Evolutionary conservation across 768 basidiomycete species (phyloP).

Genomic region (Fistulinella prunicolor): DNA sequence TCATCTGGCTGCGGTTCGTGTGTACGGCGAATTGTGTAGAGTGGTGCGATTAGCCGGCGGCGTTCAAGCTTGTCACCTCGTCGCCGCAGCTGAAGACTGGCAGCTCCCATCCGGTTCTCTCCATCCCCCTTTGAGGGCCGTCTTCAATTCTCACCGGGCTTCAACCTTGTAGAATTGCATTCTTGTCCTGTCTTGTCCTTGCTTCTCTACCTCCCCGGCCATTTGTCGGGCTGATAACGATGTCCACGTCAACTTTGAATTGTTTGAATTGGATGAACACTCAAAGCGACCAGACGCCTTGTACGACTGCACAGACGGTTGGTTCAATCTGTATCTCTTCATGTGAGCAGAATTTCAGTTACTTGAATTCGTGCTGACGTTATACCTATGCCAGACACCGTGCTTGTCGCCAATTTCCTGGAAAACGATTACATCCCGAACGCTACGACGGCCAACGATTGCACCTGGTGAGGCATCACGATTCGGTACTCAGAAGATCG

Average conservation of each 20-base stretch:
- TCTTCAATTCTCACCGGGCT: too few relatives aligned
- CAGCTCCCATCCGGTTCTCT: too few relatives aligned
- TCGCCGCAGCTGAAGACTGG: too few relatives aligned
- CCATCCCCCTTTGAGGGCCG: too few relatives aligned
- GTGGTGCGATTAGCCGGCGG: too few relatives aligned
- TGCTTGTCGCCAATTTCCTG: constrained; percentile 13
- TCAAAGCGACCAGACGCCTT: constrained; percentile 12
- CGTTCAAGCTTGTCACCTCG: too few relatives aligned
- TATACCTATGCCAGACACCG: constrained; percentile 12
- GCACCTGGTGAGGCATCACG: constrained; percentile 22
- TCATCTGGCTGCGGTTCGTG: too few relatives aligned
- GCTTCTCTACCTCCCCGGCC: not conserved
- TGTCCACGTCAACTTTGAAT: constrained; percentile 8
- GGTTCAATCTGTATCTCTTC: constrained; percentile 16
- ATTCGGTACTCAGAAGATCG: not conserved
- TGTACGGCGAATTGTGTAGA: too few relatives aligned
- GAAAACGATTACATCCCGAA: constrained; percentile 21
- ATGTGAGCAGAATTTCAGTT: constrained; percentile 12
- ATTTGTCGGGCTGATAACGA: not conserved
- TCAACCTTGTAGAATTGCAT: not conserved
- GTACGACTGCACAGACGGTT: constrained; percentile 12
- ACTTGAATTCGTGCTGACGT: not conserved
- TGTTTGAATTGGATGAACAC: constrained; percentile 15
- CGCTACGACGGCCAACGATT: constrained; percentile 11
- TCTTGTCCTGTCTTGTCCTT: not conserved